Base-by-base conservation (phyloP, 2,329 filamentous ascomycete species). In the Penicillium nordicum region DNA sequence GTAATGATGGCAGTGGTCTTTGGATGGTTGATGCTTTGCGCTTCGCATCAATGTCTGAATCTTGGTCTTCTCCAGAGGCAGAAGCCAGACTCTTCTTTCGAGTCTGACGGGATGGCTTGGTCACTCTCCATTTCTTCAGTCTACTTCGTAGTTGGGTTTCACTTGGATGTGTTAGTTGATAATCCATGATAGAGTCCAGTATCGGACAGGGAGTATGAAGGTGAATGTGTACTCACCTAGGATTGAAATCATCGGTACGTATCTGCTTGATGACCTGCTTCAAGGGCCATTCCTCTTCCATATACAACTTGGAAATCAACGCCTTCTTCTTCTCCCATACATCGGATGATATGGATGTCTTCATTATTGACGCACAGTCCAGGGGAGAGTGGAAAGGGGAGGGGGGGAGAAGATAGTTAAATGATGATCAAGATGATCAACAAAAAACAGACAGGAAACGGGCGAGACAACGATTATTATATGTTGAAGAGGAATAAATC, bases 211-310 rank as follows among this genome's bases (percentile, higher is more conserved):
- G 18, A 18, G 18, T 18, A 18, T 18, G 4, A 10, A 38, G 4
- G 1, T 30, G 10, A 25, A 18, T 18, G 18, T 12, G 18, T 8
- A 25, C 72, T 64, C 56, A 77, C 75, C 74, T 77, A 18, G 75
- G 75, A 57, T 77, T 72, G 61, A 76, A 77, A 52, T 75, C 70
- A 23, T 71, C 67, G 6, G 72, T 72, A 16, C 75, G 73, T 37
- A 77, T 75, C 62, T 75, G 70, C 61, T 77, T 76, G 53, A 76
- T 77, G 50, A 77, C 75, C 53, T 77, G 74, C 55, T 77, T 76
- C 50, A 77, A 63, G 5, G 75, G 75, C 74, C 74, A 77, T 71
- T 77, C 74, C 53, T 77, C 74, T 29, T 76, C 74, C 65, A 74
- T 76, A 53, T 77, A 77, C 41, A 76, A 59, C 36, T 70, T 71